Evolutionary conservation across 2,329 filamentous ascomycete genomes (phyloP), one percentile per base, ranked within the genome.

Genomic region (Pyricularia pennisetigena): DNA sequence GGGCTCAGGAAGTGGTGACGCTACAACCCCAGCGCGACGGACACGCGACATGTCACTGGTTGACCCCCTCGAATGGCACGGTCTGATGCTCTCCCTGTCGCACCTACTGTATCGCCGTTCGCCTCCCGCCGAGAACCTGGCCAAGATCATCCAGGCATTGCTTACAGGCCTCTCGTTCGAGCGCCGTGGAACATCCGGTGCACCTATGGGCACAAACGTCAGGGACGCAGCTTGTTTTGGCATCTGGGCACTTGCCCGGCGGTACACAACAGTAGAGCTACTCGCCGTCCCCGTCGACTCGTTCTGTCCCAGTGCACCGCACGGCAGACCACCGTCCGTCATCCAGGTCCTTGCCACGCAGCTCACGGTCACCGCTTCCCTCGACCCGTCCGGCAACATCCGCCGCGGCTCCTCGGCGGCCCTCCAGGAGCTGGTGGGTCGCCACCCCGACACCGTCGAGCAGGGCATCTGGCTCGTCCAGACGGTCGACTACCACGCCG

Each of bases 151-250:
- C 2, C 88, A 91, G 69, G 89, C 91, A 2, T 82, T 98, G 20
- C 80, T 97, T 0, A 85, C 91, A 10, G 94, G 93, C 0, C 82
- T 98, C 29, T 88, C 88, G 0, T 99, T 98, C 75, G 94, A 99
- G 77, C 93, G 97, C 74, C 86, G 94, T 69, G 91, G 90, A 64
- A 86, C 92, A 0, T 93, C 92, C 3, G 94, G 95, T n/a, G 88
- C 86, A 14, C 94, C 92, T 3, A 83, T 94, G 12, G 95, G 95
- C 1, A 90, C 92, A 1, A 97, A 96, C 72, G 94, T 99, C 20
- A 88, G 95, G 64, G 95, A 99, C 79, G 94, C 95, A 14, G 93
- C 95, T 3, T 97, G 94, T 76, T 99, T 98, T 76, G 95, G 95
- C 7, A 90, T 98, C 28, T 99, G 95, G 95, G 91, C 94, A 1